Conservation (phyloP, 2,329 filamentous ascomycete genomes). For the Fusarium incarnatum region DNA sequence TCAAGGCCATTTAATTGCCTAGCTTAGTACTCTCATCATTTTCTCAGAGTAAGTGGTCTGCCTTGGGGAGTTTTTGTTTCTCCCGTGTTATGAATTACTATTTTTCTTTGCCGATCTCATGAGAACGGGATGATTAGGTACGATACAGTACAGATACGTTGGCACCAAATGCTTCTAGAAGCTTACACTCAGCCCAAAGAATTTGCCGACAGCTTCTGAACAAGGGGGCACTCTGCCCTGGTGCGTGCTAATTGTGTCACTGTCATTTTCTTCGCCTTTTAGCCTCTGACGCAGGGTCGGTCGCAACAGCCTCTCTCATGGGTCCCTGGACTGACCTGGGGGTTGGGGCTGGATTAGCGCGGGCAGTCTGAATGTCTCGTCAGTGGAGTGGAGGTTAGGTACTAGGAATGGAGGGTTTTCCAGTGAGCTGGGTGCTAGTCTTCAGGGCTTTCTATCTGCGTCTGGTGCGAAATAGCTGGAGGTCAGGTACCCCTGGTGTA, state of each 20-base stretch:
- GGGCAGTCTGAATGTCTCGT: not conserved
- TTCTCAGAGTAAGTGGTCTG: not conserved
- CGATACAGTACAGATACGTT: not conserved
- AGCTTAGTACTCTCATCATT: not conserved
- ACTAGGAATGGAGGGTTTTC: constrained; percentile 26
- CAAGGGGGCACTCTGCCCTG: constrained; percentile 12
- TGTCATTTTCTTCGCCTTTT: constrained; percentile 11
- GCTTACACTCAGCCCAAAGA: constrained; percentile 8
- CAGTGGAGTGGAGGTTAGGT: not conserved
- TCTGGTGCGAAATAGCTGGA: not conserved
- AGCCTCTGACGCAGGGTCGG: constrained; percentile 28
- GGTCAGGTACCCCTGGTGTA: constrained; percentile 13
- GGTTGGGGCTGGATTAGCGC: constrained; percentile 17
- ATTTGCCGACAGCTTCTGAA: not conserved
- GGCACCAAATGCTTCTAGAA: constrained; percentile 33
- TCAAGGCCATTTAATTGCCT: not conserved
- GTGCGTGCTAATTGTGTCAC: constrained; percentile 15
- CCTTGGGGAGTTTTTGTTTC: not conserved
- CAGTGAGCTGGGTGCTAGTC: constrained; percentile 17
- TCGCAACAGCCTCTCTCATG: constrained; percentile 19
- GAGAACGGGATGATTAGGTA: not conserved
- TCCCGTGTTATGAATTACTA: not conserved
- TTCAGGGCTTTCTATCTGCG: constrained; percentile 26
- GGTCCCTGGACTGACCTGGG: constrained; percentile 16
- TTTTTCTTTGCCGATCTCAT: constrained; percentile 11